Conservation (phyloP, 306 rosid genomes). For the Quercus agrifolia region DNA sequence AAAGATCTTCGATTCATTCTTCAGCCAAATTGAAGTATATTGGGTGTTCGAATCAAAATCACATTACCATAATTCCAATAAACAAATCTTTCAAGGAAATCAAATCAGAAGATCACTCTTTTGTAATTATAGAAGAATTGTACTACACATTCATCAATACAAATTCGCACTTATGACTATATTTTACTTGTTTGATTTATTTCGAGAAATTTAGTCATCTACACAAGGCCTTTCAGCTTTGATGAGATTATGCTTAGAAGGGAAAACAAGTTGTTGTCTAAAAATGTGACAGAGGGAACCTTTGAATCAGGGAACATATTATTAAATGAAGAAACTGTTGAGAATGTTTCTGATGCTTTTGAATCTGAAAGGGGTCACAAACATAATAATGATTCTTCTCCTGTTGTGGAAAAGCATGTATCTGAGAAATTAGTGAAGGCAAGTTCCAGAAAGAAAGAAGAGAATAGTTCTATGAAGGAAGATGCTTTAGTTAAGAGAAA, state of each 20-base stretch:
- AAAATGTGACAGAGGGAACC: conserved; percentile 36
- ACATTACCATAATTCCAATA: no score
- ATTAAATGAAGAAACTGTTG: conserved; percentile 29
- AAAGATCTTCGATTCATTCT: no score
- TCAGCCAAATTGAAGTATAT: no score
- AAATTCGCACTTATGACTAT: no score
- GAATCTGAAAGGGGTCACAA: conserved; percentile 35
- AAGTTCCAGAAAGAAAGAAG: conserved; percentile 53
- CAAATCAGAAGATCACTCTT: no score
- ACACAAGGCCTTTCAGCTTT: conserved; percentile 71
- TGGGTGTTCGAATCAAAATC: no score
- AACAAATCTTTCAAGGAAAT: no score
- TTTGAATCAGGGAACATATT: conserved; percentile 22
- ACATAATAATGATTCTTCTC: conserved; percentile 27
- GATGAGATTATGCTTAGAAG: conserved; percentile 84
- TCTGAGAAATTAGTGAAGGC: conserved; percentile 35
- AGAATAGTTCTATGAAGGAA: conserved; percentile 33
- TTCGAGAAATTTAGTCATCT: no score
- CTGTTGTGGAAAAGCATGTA: conserved; percentile 30
- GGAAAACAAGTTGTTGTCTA: conserved; percentile 46
- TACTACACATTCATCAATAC: no score
- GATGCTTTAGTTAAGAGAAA: conserved; percentile 35
- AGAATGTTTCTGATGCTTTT: conserved; percentile 34
- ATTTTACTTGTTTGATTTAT: no score
- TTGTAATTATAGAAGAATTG: no score